phyloP scores from a whole-genome alignment of 164 flowering plant species.

The Tinospora cordifolia region DNA sequence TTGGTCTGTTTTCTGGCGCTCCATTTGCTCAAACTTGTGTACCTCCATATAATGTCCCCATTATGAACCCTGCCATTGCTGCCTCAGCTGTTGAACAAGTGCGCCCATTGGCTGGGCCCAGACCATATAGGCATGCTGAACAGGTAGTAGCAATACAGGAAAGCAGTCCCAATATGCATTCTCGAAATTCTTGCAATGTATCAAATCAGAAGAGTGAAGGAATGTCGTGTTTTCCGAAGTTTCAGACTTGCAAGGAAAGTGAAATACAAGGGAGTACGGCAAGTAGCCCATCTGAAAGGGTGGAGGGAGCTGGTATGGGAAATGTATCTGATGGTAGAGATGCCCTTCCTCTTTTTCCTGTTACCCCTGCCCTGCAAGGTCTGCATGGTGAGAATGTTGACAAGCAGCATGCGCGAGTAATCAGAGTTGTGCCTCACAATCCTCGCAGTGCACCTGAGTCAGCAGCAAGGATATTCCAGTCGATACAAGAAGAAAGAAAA shows the following conservation, averaged over 20 bases:
- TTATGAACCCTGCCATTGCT: slow-evolving; percentile 36
- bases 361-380: slow-evolving; percentile 22
- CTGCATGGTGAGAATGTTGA: slow-evolving; percentile 17
- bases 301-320: slow-evolving; percentile 10
- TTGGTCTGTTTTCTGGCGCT: slow-evolving; percentile 24
- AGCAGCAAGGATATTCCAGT: slow-evolving; percentile 71
- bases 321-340: slow-evolving; percentile 15
- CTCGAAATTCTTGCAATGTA: slow-evolving; percentile 39
- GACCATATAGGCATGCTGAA: slow-evolving; percentile 20
- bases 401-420: slow-evolving; percentile 39
- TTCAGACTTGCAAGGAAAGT: slow-evolving; percentile 33
- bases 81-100: slow-evolving; percentile 45
- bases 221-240: slow-evolving; percentile 20
- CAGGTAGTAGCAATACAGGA: slow-evolving; percentile 26
- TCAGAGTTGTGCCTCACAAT: slow-evolving; percentile 79
- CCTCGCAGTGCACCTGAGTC: slow-evolving; percentile 63
- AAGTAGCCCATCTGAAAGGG: slow-evolving; percentile 53
- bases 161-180: slow-evolving; percentile 22
- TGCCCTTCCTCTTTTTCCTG: slow-evolving; percentile 48
- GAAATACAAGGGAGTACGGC: slow-evolving; percentile 61
- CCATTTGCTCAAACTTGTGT: slow-evolving; percentile 30
- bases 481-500: slow-evolving; percentile 70
- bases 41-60: slow-evolving; percentile 55
- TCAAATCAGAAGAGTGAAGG: slow-evolving; percentile 29
- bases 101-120: slow-evolving; percentile 26